These are phyloP conservation scores for Podospora didyma DNA, from an alignment of 495 filamentous ascomycete genomes.

Conservation along the genomic window DNA sequence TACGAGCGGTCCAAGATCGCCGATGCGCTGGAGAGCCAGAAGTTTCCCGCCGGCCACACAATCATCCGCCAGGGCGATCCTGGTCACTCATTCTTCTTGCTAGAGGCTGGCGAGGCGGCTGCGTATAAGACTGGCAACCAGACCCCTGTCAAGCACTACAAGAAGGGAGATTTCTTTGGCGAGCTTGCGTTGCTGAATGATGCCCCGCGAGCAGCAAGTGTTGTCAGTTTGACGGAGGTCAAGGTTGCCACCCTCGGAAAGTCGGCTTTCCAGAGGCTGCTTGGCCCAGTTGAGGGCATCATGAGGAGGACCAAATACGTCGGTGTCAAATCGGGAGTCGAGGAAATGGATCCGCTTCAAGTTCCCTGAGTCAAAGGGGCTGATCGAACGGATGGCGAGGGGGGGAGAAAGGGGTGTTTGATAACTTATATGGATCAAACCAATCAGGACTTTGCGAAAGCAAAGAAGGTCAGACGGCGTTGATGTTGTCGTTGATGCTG, in stretches of 20 bases:
- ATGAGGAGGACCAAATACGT: slow-evolving; percentile 72
- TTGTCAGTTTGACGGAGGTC: slow-evolving; percentile 74
- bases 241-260: slow-evolving; percentile 95
- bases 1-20: slow-evolving; percentile 97
- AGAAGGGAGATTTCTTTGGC: slow-evolving; percentile 94
- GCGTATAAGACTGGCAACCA: slow-evolving; percentile 66
- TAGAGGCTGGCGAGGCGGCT: slow-evolving; percentile 86
- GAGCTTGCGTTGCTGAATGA: slow-evolving; percentile 92
- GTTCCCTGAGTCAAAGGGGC: slow-evolving; percentile 4
- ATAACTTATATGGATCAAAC: too few relatives aligned
- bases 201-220: slow-evolving; percentile 86
- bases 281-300: slow-evolving; percentile 91
- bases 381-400: background rate
- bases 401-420: too few relatives aligned
- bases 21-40: slow-evolving; percentile 87
- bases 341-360: slow-evolving; percentile 51
- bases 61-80: slow-evolving; percentile 93
- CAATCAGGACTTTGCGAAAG: background rate
- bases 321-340: slow-evolving; percentile 48
- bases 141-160: slow-evolving; percentile 69
- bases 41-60: slow-evolving; percentile 69
- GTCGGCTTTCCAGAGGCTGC: slow-evolving; percentile 86
- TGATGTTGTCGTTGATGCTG: too few relatives aligned
- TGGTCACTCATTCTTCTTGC: slow-evolving; percentile 86
- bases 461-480: background rate